Evolutionary conservation across 2,329 filamentous ascomycete genomes (phyloP).

Genomic region (Davidsoniella neocaledoniae): DNA sequence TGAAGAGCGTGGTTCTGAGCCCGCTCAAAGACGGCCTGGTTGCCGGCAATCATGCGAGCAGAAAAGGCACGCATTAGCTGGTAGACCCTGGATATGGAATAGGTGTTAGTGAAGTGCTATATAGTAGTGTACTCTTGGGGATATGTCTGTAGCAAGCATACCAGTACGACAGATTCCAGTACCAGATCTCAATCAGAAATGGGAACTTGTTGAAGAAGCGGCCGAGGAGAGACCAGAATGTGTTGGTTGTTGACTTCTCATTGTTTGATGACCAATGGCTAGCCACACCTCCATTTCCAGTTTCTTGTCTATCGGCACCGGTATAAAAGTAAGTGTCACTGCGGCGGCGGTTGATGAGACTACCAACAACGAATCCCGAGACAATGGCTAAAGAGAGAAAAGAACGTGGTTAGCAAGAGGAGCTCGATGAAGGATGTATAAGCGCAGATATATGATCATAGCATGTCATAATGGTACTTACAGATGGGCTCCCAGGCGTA

Average conservation of each 20-base stretch:
- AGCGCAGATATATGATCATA: constrained; percentile 2
- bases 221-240: constrained; percentile 16
- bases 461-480: background rate
- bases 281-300: constrained; percentile 4
- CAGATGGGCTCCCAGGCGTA: constrained; percentile 11
- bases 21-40: constrained; percentile 22
- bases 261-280: constrained; percentile 7
- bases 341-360: constrained; percentile 9
- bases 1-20: constrained; percentile 25
- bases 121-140: background rate
- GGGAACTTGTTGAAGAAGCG: constrained; percentile 20
- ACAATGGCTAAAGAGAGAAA: constrained; percentile 9
- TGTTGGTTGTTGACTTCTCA: background rate
- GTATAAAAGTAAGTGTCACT: constrained; percentile 6
- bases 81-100: constrained; percentile 20
- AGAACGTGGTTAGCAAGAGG: background rate
- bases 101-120: background rate
- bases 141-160: constrained; percentile 11
- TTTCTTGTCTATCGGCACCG: constrained; percentile 1
- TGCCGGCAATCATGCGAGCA: constrained; percentile 23
- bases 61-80: constrained; percentile 27
- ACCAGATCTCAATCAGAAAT: constrained; percentile 22
- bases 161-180: constrained; percentile 23
- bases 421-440: background rate
- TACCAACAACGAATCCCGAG: constrained; percentile 4